Evolutionary conservation across 768 basidiomycete species (phyloP).

Genomic region (Collybia sordida): DNA sequence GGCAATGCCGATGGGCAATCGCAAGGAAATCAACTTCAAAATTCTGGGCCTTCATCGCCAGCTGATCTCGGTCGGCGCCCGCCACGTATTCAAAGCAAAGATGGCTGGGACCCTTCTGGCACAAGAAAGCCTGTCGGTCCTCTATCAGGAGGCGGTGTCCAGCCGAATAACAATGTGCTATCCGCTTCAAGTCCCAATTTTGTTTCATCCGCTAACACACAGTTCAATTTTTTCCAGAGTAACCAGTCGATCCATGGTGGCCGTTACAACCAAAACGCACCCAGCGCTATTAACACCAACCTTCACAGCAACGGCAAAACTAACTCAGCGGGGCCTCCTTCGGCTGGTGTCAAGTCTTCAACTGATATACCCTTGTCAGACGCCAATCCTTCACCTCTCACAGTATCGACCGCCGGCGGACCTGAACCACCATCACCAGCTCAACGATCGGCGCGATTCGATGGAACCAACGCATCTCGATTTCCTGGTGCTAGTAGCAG

Average conservation of each 20-base stretch:
- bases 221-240: slow-evolving; percentile 17
- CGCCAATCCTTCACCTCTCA: slow-evolving; percentile 6
- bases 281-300: slow-evolving; percentile 19
- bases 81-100: slow-evolving; percentile 26
- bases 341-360: slow-evolving; percentile 12
- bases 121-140: slow-evolving; percentile 16
- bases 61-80: slow-evolving; percentile 21
- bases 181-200: slow-evolving; percentile 13
- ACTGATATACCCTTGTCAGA: slow-evolving; percentile 14
- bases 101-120: slow-evolving; percentile 19
- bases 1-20: slow-evolving; percentile 23
- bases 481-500: background rate
- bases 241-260: slow-evolving; percentile 21
- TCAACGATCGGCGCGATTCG: slow-evolving; percentile 10
- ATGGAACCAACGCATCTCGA: slow-evolving; percentile 9
- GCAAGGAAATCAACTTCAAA: slow-evolving; percentile 29
- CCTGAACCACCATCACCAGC: slow-evolving; percentile 9
- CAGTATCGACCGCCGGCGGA: slow-evolving; percentile 8
- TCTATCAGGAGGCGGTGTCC: slow-evolving; percentile 16
- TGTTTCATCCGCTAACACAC: slow-evolving; percentile 16
- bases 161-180: slow-evolving; percentile 33
- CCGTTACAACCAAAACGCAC: slow-evolving; percentile 19
- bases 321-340: slow-evolving; percentile 14
- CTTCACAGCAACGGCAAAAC: slow-evolving; percentile 18
- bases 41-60: slow-evolving; percentile 18